Evolutionary conservation across 2,329 filamentous ascomycete genomes (phyloP).

Genomic region (Venturia pyrina): DNA sequence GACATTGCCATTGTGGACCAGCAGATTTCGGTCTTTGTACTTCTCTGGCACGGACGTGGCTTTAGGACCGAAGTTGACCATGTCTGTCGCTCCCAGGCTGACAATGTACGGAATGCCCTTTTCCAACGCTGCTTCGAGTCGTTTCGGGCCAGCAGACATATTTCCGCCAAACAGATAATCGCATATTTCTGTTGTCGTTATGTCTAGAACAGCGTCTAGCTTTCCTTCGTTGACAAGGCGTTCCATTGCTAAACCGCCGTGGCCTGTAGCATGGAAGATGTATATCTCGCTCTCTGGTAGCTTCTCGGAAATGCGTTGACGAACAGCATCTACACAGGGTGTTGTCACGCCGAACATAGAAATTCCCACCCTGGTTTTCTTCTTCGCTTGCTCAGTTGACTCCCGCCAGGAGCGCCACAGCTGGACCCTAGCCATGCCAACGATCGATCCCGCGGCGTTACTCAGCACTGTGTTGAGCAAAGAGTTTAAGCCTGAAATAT

Average conservation of each 20-base stretch:
- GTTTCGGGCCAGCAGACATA: slow-evolving; percentile 47
- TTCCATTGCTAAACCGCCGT: slow-evolving; percentile 61
- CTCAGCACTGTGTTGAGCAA: slow-evolving; percentile 47
- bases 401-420: slow-evolving; percentile 13
- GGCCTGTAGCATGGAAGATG: slow-evolving; percentile 61
- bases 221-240: slow-evolving; percentile 45
- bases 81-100: slow-evolving; percentile 36
- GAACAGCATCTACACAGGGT: slow-evolving; percentile 48
- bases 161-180: slow-evolving; percentile 55
- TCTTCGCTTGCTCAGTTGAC: slow-evolving; percentile 21
- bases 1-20: slow-evolving; percentile 55
- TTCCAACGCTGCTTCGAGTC: slow-evolving; percentile 48
- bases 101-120: slow-evolving; percentile 49
- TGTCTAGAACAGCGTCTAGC: slow-evolving; percentile 57
- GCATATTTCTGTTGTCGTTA: slow-evolving; percentile 62
- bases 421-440: slow-evolving; percentile 46
- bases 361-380: slow-evolving; percentile 43
- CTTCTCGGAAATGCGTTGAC: slow-evolving; percentile 37
- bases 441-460: slow-evolving; percentile 54
- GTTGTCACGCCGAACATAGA: slow-evolving; percentile 72
- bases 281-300: slow-evolving; percentile 44
- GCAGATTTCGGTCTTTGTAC: slow-evolving; percentile 42
- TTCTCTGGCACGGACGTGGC: slow-evolving; percentile 43
- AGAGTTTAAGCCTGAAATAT: slow-evolving; percentile 55
- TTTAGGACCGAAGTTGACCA: slow-evolving; percentile 51